Evolutionary conservation across 2,329 filamentous ascomycete genomes (phyloP).

Genomic region (Periconia macrospinosa): DNA sequence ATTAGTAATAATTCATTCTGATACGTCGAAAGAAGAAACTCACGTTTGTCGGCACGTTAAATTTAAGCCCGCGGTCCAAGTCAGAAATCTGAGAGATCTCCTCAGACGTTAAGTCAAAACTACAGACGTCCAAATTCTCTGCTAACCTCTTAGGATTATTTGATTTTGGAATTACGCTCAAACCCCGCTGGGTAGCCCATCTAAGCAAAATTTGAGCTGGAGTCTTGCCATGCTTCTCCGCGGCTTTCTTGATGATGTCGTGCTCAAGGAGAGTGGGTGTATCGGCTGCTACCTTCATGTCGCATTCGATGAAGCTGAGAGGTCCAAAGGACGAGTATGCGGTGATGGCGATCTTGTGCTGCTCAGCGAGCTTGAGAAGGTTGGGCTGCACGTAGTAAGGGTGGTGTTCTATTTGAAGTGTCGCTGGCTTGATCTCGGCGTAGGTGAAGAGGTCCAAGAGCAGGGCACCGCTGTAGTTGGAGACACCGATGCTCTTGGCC

Average conservation of each 20-base stretch:
- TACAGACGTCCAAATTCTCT: slow-evolving; percentile 36
- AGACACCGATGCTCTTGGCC: slow-evolving; percentile 41
- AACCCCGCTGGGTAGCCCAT: slow-evolving; percentile 76
- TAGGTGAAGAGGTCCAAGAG: slow-evolving; percentile 61
- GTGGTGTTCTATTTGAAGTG: slow-evolving; percentile 43
- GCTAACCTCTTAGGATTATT: slow-evolving; percentile 31
- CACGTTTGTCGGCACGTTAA: slow-evolving; percentile 40
- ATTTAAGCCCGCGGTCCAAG: slow-evolving; percentile 35
- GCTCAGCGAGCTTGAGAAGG: slow-evolving; percentile 36
- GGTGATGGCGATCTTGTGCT: slow-evolving; percentile 37
- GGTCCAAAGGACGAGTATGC: slow-evolving; percentile 52
- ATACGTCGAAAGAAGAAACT: slow-evolving; percentile 8
- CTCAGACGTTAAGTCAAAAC: slow-evolving; percentile 30
- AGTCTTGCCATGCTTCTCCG: slow-evolving; percentile 65
- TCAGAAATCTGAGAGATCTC: slow-evolving; percentile 36
- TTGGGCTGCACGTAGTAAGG: slow-evolving; percentile 41
- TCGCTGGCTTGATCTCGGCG: slow-evolving; percentile 40
- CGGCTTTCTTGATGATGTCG: slow-evolving; percentile 67
- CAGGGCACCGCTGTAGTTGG: slow-evolving; percentile 41
- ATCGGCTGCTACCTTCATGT: slow-evolving; percentile 36
- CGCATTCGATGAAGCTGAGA: slow-evolving; percentile 39
- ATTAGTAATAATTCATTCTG: slow-evolving; percentile 15
- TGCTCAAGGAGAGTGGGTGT: slow-evolving; percentile 38
- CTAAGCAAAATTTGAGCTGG: slow-evolving; percentile 81
- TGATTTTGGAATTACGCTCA: slow-evolving; percentile 43